Base-by-base conservation (phyloP, 2,329 filamentous ascomycete genomes). In the Phialophora expanda region DNA sequence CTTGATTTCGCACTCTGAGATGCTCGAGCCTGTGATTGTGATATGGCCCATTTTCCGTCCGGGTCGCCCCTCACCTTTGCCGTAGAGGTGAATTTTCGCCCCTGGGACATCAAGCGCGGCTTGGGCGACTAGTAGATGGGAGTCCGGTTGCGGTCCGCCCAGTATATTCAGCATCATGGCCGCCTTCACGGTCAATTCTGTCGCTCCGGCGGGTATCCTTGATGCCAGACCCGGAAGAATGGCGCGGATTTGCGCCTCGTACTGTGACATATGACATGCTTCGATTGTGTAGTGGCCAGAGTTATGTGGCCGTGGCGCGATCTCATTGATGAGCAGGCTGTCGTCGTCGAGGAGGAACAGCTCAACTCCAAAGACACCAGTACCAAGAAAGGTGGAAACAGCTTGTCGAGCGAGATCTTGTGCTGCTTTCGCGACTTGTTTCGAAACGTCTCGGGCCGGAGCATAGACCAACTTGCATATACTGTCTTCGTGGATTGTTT, bases 261-360 rank as follows among this genome's bases (percentile, higher is more conserved):
- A 99, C 78, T 99, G 95, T 0, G 93, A 97, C 66, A 94, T 87
- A 0, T 89, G 88, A 56, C 95, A 92, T 3, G 92, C 91, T 80
- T 99, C 94, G 70, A 98, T 98, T 2, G 91, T 96, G 79, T 93
- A 94, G 79, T 98, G 95, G 0, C 95, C 95, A 0, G 92, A 96
- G 81, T 97, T 97, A 80, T 97, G 93, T 58, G 87, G 86, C 46
- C 92, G 85, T 12, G 91, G 92, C 0, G 92, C 92, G 69, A 96
- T 90, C 79, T 97, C 93, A 77, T 96, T 97, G 72, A 97, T 85
- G 65, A 96, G 80, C 1, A 97, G 83, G 65, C 77, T 81, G 80
- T 87, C 87, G 73, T 95, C 87, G 56, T 88, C 81, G 11, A 93
- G 85, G 3, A 98, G 79, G 79, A 99, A 99, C 88, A 98, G 91